Evolutionary conservation across 768 basidiomycete species (phyloP), one percentile per base, ranked within the genome.

Genomic region (Pisolithus sp.): DNA sequence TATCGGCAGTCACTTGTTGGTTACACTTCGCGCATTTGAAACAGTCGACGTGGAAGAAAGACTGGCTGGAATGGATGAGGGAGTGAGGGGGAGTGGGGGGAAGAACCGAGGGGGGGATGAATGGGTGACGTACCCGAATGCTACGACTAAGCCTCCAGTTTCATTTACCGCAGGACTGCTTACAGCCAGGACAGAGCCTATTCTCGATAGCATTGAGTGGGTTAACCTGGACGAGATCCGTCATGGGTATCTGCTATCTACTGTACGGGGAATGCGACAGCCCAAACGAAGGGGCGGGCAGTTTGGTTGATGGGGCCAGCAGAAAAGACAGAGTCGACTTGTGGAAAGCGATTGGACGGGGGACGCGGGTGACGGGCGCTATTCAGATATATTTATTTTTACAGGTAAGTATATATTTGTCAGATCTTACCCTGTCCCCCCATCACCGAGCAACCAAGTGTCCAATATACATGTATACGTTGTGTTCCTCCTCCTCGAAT

Each of bases 11-110:
- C 57, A 98, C 94, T 64, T 87, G 82, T 67, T 93, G 81, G 52
- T 79, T 76, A 67, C 95, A 98, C 73, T 98, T 99, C 37, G 93
- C 93, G 65, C 96, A 99, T 59, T 89, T 92, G 78, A 97, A 97
- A 71, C 92, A 93, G 68, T 90, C 85, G 53, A 92, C 85, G 58
- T 93, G 93, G 76, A 95, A 96, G 67, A 94, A 88, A 42, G 93
- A 90, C 76, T 91, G 85, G 23, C 93, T 96, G 62, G 20, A 46
- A 31, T 34, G 52, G 46, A 48, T 41, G 18, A 23, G 40, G 38
- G 30, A 5, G 24, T 2, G 55, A 50, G 46, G 60, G 38, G 28
- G 23, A 17, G n/a, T 7, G 26, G 49, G 5, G 39, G n/a, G 57
- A 20, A 31, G 58, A 50, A 53, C 28, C 7, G 40, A 8, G 50